A percentile compares a stretch with the other conserved stretches of the same genome.
These are phyloP conservation scores for Lasiodiplodia hormozganensis DNA, from an alignment of 2,329 filamentous ascomycete genomes.

Conservation along the genomic window DNA sequence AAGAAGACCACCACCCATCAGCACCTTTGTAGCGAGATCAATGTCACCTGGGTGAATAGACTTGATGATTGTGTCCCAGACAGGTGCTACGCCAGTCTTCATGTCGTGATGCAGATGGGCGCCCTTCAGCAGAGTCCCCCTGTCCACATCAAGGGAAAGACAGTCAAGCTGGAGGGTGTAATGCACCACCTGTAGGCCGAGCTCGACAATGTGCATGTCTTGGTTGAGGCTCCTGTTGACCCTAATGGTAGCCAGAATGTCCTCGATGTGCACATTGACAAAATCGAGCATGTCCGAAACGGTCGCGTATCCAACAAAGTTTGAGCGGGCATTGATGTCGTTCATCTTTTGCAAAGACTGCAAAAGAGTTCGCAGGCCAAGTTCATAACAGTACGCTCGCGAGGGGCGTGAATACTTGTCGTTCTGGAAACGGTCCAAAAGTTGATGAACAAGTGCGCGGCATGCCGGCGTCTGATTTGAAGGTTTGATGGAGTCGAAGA, in stretches of 20 bases:
- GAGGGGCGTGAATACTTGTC: constrained; percentile 63
- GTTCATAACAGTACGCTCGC: constrained; percentile 67
- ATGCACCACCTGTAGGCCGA: constrained; percentile 70
- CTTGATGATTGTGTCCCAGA: constrained; percentile 80
- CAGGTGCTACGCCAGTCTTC: constrained; percentile 72
- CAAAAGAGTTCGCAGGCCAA: constrained; percentile 56
- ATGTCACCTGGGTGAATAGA: constrained; percentile 71
- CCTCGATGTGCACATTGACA: constrained; percentile 63
- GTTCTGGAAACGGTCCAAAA: constrained; percentile 71
- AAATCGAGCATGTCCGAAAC: constrained; percentile 68
- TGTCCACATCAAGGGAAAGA: constrained; percentile 72
- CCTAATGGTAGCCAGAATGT: constrained; percentile 44
- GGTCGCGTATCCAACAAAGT: constrained; percentile 50
- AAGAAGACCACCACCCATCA: constrained; percentile 73
- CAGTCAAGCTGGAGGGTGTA: constrained; percentile 74
- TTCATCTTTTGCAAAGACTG: constrained; percentile 44
- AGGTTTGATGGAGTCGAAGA: constrained; percentile 77
- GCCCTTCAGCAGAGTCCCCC: constrained; percentile 67
- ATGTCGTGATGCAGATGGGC: constrained; percentile 70
- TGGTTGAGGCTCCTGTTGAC: constrained; percentile 37
- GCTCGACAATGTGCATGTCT: constrained; percentile 42
- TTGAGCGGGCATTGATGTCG: constrained; percentile 40
- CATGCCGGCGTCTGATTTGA: constrained; percentile 81
- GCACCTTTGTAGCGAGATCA: constrained; percentile 75
- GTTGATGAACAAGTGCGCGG: constrained; percentile 76